Conservation (phyloP, 306 rosid genomes). For the Cyclanthera cordifolia region DNA sequence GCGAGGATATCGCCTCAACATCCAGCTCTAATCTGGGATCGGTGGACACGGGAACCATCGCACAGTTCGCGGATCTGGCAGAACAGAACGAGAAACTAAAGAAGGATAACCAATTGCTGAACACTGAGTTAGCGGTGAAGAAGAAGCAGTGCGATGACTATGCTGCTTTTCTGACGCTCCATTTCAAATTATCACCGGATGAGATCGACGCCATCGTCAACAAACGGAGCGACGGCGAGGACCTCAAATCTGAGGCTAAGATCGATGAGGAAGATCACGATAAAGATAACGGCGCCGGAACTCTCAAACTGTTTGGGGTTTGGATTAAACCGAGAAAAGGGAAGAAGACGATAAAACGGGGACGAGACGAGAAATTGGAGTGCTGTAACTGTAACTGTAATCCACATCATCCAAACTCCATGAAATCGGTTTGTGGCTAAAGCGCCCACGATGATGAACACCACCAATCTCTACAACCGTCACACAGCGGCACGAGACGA, state of each 20-base stretch:
- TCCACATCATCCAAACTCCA: slow-evolving; percentile 29
- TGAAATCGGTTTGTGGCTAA: slow-evolving; percentile 36
- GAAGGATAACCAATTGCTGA: slow-evolving; percentile 55
- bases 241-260: not conserved
- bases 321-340: slow-evolving; percentile 41
- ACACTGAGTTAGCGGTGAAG: slow-evolving; percentile 52
- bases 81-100: slow-evolving; percentile 66
- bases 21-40: slow-evolving; percentile 61
- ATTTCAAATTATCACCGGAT: slow-evolving; percentile 23
- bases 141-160: slow-evolving; percentile 72
- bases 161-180: slow-evolving; percentile 33
- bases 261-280: not conserved
- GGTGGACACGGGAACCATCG: slow-evolving; percentile 30
- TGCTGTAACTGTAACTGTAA: slow-evolving; percentile 13
- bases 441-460: slow-evolving; percentile 30
- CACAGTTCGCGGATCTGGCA: slow-evolving; percentile 32
- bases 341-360: slow-evolving; percentile 32
- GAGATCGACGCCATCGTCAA: slow-evolving; percentile 50
- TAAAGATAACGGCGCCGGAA: slow-evolving; percentile 24
- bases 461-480: slow-evolving; percentile 19
- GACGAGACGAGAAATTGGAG: slow-evolving; percentile 35
- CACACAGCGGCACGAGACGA: not conserved
- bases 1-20: slow-evolving; percentile 63
- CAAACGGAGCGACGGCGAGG: slow-evolving; percentile 27
- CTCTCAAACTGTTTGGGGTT: slow-evolving; percentile 85